Evolutionary conservation across 2,329 filamentous ascomycete genomes (phyloP), one percentile per base, ranked within the genome.

Genomic region (Endoconidiophora polonica): DNA sequence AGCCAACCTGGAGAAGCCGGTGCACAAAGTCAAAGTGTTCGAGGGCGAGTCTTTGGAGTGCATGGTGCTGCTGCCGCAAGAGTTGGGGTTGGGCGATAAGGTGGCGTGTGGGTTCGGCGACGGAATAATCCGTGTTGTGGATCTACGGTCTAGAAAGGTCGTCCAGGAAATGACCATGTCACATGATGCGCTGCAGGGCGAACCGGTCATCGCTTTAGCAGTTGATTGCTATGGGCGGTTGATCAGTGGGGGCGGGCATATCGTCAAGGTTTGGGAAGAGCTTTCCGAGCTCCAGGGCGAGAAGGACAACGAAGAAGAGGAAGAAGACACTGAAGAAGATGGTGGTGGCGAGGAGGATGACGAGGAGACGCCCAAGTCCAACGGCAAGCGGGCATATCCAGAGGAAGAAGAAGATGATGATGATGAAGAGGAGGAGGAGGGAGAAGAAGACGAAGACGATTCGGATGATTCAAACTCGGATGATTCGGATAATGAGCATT

Each of bases 191-290:
- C 67, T 91, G 16, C 90, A 96, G 61, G 83, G 83, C 2, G 48
- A 53, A 18, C 43, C 51, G 5, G 87, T 95, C 3, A 75, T 87
- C 1, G 83, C 76, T 0, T 65, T 98, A 0, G 83, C 74, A 1
- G 94, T 96, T 56, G 91, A 96, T 65, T 81, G 83, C 46, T 77
- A 81, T 47, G 85, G 87, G 43, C 74, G 91, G 43, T 77, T 98
- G 71, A 86, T 98, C 57, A 93, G 81, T 59, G 88, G 86, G 9
- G 91, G 91, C 49, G 91, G 91, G 0, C 76, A 74, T 57, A 79
- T 79, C 0, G 76, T 98, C 55, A 95, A 95, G 64, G 80, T 96
- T 2, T 98, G 91, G 91, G 78, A 91, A 83, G 78, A 91, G 60
- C 75, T 81, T 54, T 68, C 74, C n/a, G 69, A 68, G 52, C 62